A percentile compares a stretch with the other conserved stretches of the same genome.
These are phyloP conservation scores for Yamadazyma spencermartinsiae DNA, from an alignment of 1,139 yeast genomes.

Conservation along the genomic window DNA sequence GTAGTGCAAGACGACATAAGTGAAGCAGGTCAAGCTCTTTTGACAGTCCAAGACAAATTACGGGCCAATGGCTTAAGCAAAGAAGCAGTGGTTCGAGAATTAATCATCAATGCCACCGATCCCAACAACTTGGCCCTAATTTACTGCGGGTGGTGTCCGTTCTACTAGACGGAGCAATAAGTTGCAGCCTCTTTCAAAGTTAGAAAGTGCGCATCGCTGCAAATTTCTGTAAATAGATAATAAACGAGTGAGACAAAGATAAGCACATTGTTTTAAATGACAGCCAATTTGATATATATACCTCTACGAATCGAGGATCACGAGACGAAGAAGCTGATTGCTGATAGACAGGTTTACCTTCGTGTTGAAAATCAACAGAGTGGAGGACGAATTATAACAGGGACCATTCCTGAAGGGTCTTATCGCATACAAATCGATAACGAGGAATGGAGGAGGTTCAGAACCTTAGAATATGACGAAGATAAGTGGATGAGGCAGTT, in stretches of 20 bases:
- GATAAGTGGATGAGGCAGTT: slow-evolving; percentile 12
- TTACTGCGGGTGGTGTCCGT: slow-evolving; percentile 82
- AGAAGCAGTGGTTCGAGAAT: slow-evolving; percentile 81
- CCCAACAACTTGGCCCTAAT: slow-evolving; percentile 68
- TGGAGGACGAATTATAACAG: slow-evolving; percentile 13
- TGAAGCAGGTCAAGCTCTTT: slow-evolving; percentile 79
- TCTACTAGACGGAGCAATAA: too few relatives aligned
- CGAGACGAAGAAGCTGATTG: slow-evolving; percentile 16
- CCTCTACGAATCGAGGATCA: slow-evolving; percentile 25
- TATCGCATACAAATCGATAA: slow-evolving; percentile 11
- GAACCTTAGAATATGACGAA: slow-evolving; percentile 6
- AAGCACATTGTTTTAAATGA: neutral
- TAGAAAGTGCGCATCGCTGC: too few relatives aligned
- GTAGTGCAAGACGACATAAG: slow-evolving; percentile 53
- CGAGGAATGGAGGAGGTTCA: slow-evolving; percentile 3
- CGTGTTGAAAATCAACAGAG: slow-evolving; percentile 12
- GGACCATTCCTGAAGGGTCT: slow-evolving; percentile 18
- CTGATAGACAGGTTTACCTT: slow-evolving; percentile 17
- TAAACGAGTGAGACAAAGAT: neutral
- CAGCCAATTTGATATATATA: slow-evolving; percentile 12
- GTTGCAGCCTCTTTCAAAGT: too few relatives aligned
- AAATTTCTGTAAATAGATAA: slow-evolving; percentile 1
- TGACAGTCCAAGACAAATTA: slow-evolving; percentile 70
- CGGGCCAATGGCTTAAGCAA: slow-evolving; percentile 66
- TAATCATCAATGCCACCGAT: slow-evolving; percentile 76